Evolutionary conservation across 1,284 basidiomycete genomes (phyloP).

Genomic region (Fomitopsis pinicola): DNA sequence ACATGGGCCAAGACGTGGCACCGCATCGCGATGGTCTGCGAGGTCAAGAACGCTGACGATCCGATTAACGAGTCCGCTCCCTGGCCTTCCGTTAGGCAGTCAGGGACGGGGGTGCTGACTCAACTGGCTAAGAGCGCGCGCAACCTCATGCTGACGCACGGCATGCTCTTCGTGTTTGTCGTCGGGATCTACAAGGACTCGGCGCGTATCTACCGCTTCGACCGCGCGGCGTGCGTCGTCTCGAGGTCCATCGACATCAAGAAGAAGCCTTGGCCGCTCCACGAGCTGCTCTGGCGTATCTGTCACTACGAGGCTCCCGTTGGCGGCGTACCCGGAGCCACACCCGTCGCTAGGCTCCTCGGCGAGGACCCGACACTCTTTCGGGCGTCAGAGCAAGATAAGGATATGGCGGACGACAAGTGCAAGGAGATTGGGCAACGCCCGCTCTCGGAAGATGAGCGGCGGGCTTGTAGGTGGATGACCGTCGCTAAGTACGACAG

Average conservation of each 20-base stretch:
- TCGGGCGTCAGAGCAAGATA: neutral
- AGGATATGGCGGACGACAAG: neutral
- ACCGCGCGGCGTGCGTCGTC: slow-evolving; percentile 4
- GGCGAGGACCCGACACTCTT: neutral
- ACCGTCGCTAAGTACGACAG: neutral
- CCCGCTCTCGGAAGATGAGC: neutral
- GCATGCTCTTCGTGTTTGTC: slow-evolving; percentile 8
- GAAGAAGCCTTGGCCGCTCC: neutral
- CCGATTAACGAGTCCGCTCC: too few relatives aligned
- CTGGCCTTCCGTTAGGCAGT: too few relatives aligned
- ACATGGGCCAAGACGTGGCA: too few relatives aligned
- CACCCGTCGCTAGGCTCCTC: neutral
- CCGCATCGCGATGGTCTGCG: too few relatives aligned
- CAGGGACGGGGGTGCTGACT: too few relatives aligned
- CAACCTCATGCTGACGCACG: slow-evolving; percentile 9
- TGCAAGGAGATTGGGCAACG: neutral
- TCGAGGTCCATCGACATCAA: neutral
- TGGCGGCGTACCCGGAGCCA: neutral
- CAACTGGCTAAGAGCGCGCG: neutral
- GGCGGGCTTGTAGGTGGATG: neutral
- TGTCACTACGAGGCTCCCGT: neutral
- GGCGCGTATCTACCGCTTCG: slow-evolving; percentile 7
- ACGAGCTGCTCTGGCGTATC: neutral
- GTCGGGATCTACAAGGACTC: slow-evolving; percentile 10
- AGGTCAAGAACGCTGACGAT: too few relatives aligned